These are phyloP conservation scores for Raphanus sativus DNA, from an alignment of 345 rosid species.

Conservation along the genomic window DNA sequence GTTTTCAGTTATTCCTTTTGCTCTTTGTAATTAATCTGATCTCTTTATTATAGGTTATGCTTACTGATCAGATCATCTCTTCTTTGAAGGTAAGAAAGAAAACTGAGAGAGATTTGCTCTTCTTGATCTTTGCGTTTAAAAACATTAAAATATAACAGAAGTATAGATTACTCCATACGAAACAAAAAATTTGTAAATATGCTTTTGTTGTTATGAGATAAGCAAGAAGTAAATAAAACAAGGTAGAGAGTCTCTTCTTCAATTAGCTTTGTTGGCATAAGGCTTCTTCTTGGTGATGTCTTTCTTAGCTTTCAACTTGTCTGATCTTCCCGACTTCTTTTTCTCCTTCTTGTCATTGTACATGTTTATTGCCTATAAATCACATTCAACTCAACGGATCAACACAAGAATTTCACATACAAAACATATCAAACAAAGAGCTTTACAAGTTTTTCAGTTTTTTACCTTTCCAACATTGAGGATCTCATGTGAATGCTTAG, in stretches of 20 bases:
- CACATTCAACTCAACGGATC: neutral
- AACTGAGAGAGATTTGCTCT: neutral
- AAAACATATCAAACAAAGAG: slow-evolving; percentile 3
- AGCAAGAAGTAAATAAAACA: slow-evolving; percentile 4
- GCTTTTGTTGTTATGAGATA: neutral
- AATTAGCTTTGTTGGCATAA: slow-evolving; percentile 21
- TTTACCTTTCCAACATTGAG: slow-evolving; percentile 79
- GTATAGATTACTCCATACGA: neutral
- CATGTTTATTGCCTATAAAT: slow-evolving; percentile 64
- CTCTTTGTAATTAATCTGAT: neutral
- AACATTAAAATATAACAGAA: neutral
- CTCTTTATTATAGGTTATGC: neutral
- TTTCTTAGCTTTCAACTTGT: slow-evolving; percentile 40
- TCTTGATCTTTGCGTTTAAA: neutral
- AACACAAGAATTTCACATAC: neutral
- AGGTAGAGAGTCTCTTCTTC: slow-evolving; percentile 7
- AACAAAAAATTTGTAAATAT: slow-evolving; percentile 18
- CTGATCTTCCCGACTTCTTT: slow-evolving; percentile 42
- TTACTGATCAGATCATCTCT: neutral
- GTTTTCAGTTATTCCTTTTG: neutral
- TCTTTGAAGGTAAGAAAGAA: neutral
- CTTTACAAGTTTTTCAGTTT: neutral
- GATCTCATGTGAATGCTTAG: slow-evolving; percentile 84
- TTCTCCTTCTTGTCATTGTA: slow-evolving; percentile 82
- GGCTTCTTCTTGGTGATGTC: slow-evolving; percentile 34